These are phyloP conservation scores for Fusarium sp. DNA, from an alignment of 2,329 filamentous ascomycete genomes.

Conservation along the genomic window DNA sequence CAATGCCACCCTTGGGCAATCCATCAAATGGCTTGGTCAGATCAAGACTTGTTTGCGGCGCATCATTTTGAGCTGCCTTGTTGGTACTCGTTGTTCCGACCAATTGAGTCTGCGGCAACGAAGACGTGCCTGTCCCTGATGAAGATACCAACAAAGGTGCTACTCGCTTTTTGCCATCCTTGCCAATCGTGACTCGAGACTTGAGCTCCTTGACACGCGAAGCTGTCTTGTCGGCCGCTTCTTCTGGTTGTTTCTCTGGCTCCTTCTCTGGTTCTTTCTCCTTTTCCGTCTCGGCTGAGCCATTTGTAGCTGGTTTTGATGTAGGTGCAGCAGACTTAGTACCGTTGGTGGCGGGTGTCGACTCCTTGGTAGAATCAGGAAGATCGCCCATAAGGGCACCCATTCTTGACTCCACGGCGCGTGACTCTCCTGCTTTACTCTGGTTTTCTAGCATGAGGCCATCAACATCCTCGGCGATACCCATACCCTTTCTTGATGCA, in stretches of 20 bases:
- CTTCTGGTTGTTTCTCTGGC: slow-evolving; percentile 55
- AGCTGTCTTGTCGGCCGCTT: slow-evolving; percentile 64
- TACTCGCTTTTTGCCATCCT: slow-evolving; percentile 96
- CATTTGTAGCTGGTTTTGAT: slow-evolving; percentile 55
- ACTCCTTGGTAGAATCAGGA: slow-evolving; percentile 64
- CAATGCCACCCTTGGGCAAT: slow-evolving; percentile 87
- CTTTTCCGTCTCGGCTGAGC: slow-evolving; percentile 50
- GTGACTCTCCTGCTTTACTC: slow-evolving; percentile 90
- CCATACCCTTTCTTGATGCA: slow-evolving; percentile 85
- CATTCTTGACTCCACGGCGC: slow-evolving; percentile 93
- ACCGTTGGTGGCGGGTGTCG: slow-evolving; percentile 61
- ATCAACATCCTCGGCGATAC: slow-evolving; percentile 92
- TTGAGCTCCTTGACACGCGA: slow-evolving; percentile 75
- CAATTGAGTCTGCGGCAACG: slow-evolving; percentile 87
- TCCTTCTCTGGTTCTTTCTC: slow-evolving; percentile 51
- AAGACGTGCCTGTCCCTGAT: slow-evolving; percentile 86
- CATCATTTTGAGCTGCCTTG: slow-evolving; percentile 72
- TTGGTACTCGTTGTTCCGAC: slow-evolving; percentile 77
- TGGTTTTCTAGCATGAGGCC: slow-evolving; percentile 87
- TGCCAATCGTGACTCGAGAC: slow-evolving; percentile 91
- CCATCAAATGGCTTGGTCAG: slow-evolving; percentile 95
- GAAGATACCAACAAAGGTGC: slow-evolving; percentile 91
- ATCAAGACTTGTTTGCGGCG: slow-evolving; percentile 85
- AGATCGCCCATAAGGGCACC: slow-evolving; percentile 96
- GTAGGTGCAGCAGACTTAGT: slow-evolving; percentile 56